Conservation (phyloP, 202 grass and related monocot species). For the Thinopyrum obtusiflorum region DNA sequence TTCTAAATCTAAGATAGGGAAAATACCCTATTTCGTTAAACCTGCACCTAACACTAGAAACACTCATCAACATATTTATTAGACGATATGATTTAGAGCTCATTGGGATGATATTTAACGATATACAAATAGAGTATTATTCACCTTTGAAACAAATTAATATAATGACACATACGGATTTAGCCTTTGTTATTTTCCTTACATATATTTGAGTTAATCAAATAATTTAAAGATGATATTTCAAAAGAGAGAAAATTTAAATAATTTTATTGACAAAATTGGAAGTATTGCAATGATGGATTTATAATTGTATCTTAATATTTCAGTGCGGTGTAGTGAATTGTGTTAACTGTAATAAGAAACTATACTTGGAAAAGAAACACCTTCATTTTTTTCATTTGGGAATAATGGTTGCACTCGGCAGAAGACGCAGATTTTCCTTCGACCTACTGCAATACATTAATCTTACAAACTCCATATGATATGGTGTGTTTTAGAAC, state of each 20-base stretch:
- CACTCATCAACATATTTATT: neutral
- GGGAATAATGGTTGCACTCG: no score
- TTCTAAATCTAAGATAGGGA: neutral
- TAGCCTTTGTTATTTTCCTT: neutral
- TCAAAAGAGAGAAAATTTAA: neutral
- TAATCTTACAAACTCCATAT: no score
- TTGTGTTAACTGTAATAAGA: no score
- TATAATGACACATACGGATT: neutral
- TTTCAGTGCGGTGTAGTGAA: no score
- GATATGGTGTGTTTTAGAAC: no score
- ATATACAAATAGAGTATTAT: neutral
- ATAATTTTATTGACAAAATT: neutral
- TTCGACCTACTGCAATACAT: no score
- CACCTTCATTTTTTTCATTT: no score
- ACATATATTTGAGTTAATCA: neutral
- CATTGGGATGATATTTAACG: neutral
- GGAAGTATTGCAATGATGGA: neutral
- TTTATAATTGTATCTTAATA: neutral
- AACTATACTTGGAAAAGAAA: no score
- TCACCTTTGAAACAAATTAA: neutral
- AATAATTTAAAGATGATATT: neutral
- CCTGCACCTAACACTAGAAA: neutral
- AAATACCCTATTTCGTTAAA: neutral
- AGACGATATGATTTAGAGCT: neutral
- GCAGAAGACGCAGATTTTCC: no score